Base-by-base conservation (phyloP, 176 grass and related monocot genomes). In the Oryza glumipatula region DNA sequence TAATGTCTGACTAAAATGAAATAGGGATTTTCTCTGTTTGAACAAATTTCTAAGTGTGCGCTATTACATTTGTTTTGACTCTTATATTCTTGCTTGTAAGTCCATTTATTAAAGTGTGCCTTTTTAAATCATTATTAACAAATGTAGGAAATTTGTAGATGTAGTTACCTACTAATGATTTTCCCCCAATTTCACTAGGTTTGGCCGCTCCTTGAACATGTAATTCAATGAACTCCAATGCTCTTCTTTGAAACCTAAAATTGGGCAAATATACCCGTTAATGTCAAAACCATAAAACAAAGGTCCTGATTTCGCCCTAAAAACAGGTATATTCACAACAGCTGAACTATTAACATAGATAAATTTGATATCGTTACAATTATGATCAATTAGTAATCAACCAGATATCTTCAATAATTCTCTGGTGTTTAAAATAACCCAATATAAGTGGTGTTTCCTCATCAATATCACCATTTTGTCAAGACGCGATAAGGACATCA, bases 161-260 rank as follows among this genome's bases (percentile, higher is more conserved):
- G 56, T 47, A 26, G 76, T 2, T 49, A 70, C 77, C 84, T 80
- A 14, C 3, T 32, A 75, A 32, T 11, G 45, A 17, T 30, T 44
- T 33, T 5, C 75, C 21, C 21, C 17, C 26, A 72, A 79, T 39
- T 72, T 15, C 41, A 14, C 4, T 45, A 19, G 26, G 36, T 24
- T n/a, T 32, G n/a, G 23, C n/a, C 5, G 35, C 64, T 76, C 46
- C 48, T 47, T 81, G 71, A 0, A 68, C 5, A 4, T 19, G 9
- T 69, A 82, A 60, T 17, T 76, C 41, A 6, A 36, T 69, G 4
- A 67, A 38, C 44, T 76, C 72, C 72, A 21, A n/a, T 81, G 0
- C 12, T 4, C 47, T 81, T 47, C 4, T 12, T 4, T 64, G 64
- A 82, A 46, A 69, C 19, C 78, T 87, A 74, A 24, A 67, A 19